A percentile compares a stretch with the other conserved stretches of the same genome.
These are phyloP conservation scores for Blastocystis sp. DNA, from an alignment of 352 stramenopile genomes.

Conservation along the genomic window DNA sequence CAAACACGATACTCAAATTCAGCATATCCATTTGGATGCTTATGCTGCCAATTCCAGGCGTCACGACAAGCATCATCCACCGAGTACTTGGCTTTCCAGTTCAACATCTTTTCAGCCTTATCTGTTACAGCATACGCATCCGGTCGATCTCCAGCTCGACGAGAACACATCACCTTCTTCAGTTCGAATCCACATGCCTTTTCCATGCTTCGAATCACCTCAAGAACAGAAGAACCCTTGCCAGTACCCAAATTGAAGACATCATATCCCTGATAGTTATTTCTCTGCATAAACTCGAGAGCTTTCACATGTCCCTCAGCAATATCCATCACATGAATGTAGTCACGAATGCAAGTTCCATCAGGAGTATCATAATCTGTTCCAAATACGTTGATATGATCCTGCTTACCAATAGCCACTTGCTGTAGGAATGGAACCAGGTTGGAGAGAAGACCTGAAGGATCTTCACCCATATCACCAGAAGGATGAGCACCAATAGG, in stretches of 20 bases:
- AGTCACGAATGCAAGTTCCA: constrained; percentile 80
- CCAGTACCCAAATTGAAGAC: constrained; percentile 79
- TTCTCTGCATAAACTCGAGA: constrained; percentile 69
- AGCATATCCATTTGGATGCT: constrained; percentile 77
- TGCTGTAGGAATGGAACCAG: constrained; percentile 80
- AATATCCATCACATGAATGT: constrained; percentile 84
- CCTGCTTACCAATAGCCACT: constrained; percentile 74
- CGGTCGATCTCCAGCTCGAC: constrained; percentile 74
- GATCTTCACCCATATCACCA: constrained; percentile 80
- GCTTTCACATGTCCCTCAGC: constrained; percentile 75
- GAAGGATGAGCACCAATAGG: constrained; percentile 77
- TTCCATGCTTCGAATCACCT: constrained; percentile 77
- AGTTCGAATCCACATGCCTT: constrained; percentile 70
- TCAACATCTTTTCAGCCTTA: constrained; percentile 72
- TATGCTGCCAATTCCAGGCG: constrained; percentile 78
- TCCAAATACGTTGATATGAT: constrained; percentile 79
- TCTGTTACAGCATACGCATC: constrained; percentile 73
- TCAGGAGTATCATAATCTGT: constrained; percentile 79
- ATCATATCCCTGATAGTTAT: constrained; percentile 66
- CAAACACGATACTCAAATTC: not conserved
- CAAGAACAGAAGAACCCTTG: constrained; percentile 73
- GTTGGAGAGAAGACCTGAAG: constrained; percentile 80
- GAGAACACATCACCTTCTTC: constrained; percentile 69
- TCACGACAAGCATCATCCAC: constrained; percentile 80
- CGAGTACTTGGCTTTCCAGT: constrained; percentile 72